These are phyloP conservation scores for Pelargonium australe DNA, from an alignment of 441 rosid genomes.

Conservation along the genomic window DNA sequence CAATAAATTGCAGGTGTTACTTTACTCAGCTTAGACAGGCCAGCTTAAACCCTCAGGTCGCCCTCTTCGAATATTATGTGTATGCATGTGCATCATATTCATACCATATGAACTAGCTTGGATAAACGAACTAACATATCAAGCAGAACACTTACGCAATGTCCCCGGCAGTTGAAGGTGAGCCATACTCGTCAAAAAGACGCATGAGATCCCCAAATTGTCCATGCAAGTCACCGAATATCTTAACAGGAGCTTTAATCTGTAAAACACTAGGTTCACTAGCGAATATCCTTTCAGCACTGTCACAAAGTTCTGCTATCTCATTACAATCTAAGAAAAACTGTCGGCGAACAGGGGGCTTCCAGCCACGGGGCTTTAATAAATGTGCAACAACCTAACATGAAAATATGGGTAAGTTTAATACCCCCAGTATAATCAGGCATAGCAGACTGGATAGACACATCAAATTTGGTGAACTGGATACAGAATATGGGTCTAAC, in stretches of 20 bases:
- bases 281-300: constrained; percentile 77
- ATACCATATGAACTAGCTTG: constrained; percentile 2
- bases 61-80: too few species aligned
- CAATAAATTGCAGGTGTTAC: too few species aligned
- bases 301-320: constrained; percentile 94
- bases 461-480: too few species aligned
- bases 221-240: constrained; percentile 97
- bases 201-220: constrained; percentile 99
- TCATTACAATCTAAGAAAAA: constrained; percentile 98
- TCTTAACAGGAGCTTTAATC: constrained; percentile 86
- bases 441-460: background rate
- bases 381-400: constrained; percentile 76
- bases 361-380: constrained; percentile 97
- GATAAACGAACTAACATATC: constrained; percentile 3
- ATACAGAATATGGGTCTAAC: too few species aligned
- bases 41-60: too few species aligned
- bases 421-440: background rate
- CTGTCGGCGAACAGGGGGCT: constrained; percentile 95
- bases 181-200: constrained; percentile 93
- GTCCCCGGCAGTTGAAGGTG: constrained; percentile 98
- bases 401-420: background rate
- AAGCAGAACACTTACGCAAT: constrained; percentile 63
- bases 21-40: too few species aligned
- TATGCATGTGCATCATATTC: too few species aligned
- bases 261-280: constrained; percentile 88